These are phyloP conservation scores for Saitozyma sp. DNA, from an alignment of 768 basidiomycete genomes.

Conservation along the genomic window DNA sequence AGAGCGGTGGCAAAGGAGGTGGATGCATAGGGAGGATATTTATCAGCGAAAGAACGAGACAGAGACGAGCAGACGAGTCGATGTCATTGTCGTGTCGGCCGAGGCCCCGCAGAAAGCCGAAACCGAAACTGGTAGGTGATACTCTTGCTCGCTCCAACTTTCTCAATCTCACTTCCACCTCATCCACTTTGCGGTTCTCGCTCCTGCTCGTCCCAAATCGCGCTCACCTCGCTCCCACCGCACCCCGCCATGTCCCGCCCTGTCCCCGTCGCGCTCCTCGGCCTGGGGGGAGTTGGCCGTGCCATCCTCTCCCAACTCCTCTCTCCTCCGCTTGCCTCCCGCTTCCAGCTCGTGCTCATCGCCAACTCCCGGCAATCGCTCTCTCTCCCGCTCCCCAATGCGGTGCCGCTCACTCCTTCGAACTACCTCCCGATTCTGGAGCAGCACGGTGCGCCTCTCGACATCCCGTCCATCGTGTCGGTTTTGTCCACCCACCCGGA, in stretches of 20 bases:
- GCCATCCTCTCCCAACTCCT: conserved; percentile 82
- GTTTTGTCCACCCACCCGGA: conserved; percentile 55
- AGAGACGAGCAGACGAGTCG: too few relatives aligned
- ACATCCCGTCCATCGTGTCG: conserved; percentile 56
- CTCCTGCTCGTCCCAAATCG: too few relatives aligned
- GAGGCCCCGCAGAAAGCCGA: too few relatives aligned
- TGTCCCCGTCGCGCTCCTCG: conserved; percentile 73
- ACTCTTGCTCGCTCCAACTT: not conserved
- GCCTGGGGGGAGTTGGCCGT: conserved; percentile 87
- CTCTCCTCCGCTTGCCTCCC: conserved; percentile 59
- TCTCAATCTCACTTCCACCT: not conserved
- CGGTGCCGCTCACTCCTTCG: conserved; percentile 33
- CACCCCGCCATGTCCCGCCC: conserved; percentile 26
- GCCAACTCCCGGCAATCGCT: conserved; percentile 55
- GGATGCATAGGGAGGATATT: too few relatives aligned
- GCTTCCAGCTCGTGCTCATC: conserved; percentile 54
- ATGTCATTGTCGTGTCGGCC: too few relatives aligned
- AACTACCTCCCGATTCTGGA: conserved; percentile 42
- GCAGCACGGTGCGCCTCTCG: conserved; percentile 59
- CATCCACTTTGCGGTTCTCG: not conserved
- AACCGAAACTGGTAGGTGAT: too few relatives aligned
- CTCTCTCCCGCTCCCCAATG: conserved; percentile 39
- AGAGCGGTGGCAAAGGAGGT: too few relatives aligned
- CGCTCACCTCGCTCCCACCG: not conserved
- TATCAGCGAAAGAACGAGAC: too few relatives aligned